These are phyloP conservation scores for Neurospora discreta DNA, from an alignment of 495 filamentous ascomycete genomes.

Conservation along the genomic window DNA sequence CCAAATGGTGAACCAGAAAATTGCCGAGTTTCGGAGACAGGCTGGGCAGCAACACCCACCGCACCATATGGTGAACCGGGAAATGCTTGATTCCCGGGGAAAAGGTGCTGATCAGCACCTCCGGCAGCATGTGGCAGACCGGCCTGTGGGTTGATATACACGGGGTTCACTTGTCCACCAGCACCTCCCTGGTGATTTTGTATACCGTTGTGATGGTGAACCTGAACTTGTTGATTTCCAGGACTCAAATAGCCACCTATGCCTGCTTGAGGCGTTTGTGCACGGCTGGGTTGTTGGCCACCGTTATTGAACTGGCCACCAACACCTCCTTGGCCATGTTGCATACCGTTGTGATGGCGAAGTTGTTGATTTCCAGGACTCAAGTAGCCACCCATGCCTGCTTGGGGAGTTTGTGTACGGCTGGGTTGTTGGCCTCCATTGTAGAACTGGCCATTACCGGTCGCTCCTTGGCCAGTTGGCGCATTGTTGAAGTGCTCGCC, in stretches of 20 bases:
- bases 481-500: not conserved
- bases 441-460: not conserved
- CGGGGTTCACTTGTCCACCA: not conserved
- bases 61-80: not conserved
- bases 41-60: not conserved
- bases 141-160: not conserved
- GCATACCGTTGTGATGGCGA: not conserved
- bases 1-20: not conserved
- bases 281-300: not conserved
- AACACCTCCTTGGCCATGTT: not conserved
- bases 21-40: not conserved
- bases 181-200: not conserved
- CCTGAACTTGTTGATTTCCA: not conserved
- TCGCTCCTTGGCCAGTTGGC: too few species aligned
- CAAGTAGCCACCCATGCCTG: not conserved
- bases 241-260: not conserved
- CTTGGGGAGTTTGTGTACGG: not conserved
- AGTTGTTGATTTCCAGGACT: not conserved
- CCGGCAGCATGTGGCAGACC: not conserved
- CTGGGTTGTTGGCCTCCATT: not conserved
- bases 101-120: not conserved
- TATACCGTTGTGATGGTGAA: not conserved
- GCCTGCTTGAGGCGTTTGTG: not conserved
- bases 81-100: not conserved
- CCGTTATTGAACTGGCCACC: not conserved